Conservation (phyloP, 2,329 filamentous ascomycete species). For the Cladobotryum mycophilum region DNA sequence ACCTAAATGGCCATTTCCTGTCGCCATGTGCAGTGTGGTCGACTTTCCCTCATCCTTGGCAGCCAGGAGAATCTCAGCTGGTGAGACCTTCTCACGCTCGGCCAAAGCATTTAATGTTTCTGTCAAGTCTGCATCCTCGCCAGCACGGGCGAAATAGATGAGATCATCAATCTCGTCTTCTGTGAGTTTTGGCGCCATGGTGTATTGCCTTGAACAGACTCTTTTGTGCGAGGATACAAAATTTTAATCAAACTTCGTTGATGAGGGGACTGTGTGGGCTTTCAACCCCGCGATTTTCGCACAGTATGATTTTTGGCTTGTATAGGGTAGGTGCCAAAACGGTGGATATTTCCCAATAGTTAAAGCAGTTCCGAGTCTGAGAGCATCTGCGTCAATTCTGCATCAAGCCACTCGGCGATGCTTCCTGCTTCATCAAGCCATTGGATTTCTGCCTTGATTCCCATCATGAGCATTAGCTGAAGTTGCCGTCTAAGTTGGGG, state of each 20-base stretch:
- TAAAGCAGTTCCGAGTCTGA: background rate
- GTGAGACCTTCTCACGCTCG: constrained; percentile 51
- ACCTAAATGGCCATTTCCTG: constrained; percentile 84
- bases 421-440: constrained; percentile 53
- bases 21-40: constrained; percentile 85
- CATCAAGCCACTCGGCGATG: constrained; percentile 45
- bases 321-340: background rate
- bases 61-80: constrained; percentile 59
- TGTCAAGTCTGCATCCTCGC: constrained; percentile 65
- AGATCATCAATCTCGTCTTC: constrained; percentile 87
- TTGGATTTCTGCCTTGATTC: constrained; percentile 73
- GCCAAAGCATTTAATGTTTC: constrained; percentile 53
- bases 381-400: constrained; percentile 25
- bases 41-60: constrained; percentile 70
- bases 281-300: constrained; percentile 29
- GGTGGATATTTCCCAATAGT: background rate
- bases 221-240: constrained; percentile 15
- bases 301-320: constrained; percentile 19
- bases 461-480: constrained; percentile 67
- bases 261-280: constrained; percentile 34
- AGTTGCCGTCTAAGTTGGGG: constrained; percentile 48
- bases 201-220: constrained; percentile 3
- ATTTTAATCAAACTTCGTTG: constrained; percentile 20
- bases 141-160: constrained; percentile 75
- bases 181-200: constrained; percentile 50